These are phyloP conservation scores for Neopestalotiopsis rosae DNA, from an alignment of 2,329 filamentous ascomycete genomes.

Conservation along the genomic window DNA sequence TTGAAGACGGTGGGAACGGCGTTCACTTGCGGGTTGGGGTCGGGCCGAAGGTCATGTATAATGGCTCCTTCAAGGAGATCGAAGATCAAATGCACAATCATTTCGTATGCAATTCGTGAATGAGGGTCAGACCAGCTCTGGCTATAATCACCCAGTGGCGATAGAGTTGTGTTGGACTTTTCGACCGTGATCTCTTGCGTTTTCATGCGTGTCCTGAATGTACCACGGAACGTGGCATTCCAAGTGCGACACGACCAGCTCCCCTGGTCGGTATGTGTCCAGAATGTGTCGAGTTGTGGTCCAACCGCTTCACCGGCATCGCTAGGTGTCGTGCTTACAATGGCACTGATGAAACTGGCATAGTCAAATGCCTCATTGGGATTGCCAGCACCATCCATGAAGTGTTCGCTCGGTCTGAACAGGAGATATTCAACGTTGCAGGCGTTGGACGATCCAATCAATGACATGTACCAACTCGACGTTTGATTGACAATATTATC, in stretches of 20 bases:
- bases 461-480: not conserved
- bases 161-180: not conserved
- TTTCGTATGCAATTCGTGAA: not conserved
- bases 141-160: not conserved
- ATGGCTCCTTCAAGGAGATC: not conserved
- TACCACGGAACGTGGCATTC: slow-evolving; percentile 1
- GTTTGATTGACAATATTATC: not conserved
- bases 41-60: not conserved
- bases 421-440: not conserved
- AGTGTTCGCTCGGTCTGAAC: not conserved
- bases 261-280: not conserved
- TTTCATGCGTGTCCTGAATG: not conserved
- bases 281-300: not conserved
- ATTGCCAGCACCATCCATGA: not conserved
- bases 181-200: not conserved
- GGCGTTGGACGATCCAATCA: not conserved
- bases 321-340: not conserved
- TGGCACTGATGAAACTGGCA: not conserved
- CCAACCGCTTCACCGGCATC: not conserved
- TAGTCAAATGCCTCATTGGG: not conserved
- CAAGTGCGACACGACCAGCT: not conserved
- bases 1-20: not conserved
- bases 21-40: not conserved
- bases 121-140: not conserved
- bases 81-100: not conserved